phyloP scores from a whole-genome alignment of 257 asterid species.

The Petunia axillaris region DNA sequence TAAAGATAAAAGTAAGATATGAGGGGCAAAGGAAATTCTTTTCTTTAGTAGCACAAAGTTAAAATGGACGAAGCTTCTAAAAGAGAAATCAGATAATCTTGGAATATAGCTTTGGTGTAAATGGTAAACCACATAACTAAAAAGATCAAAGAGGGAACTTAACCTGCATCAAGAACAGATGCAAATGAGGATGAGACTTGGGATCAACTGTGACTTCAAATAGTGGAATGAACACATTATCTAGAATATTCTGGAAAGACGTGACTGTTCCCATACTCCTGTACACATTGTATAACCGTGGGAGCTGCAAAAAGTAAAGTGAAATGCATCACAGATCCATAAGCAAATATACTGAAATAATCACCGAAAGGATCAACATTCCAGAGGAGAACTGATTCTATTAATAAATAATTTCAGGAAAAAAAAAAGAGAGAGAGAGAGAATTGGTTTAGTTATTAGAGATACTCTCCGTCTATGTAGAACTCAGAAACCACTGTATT shows the following conservation, averaged over 20 bases:
- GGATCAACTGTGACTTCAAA: constrained; percentile 93
- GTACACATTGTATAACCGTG: constrained; percentile 87
- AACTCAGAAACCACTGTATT: neutral
- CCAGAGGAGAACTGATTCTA: neutral
- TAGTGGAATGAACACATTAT: constrained; percentile 88
- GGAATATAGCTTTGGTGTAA: constrained; percentile 12
- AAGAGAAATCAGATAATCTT: constrained; percentile 27
- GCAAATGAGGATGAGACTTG: constrained; percentile 89
- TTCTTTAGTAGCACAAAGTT: constrained; percentile 6
- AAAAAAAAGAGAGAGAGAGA: too few relatives aligned
- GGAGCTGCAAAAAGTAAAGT: constrained; percentile 71
- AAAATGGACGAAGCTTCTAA: constrained; percentile 21
- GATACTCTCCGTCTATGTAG: neutral
- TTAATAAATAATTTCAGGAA: neutral
- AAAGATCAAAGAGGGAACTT: constrained; percentile 21
- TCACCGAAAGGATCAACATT: neutral
- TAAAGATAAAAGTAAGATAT: neutral
- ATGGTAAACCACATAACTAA: constrained; percentile 4
- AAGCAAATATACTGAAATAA: neutral
- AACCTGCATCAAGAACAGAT: constrained; percentile 85
- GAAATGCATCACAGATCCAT: constrained; percentile 26
- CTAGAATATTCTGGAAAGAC: constrained; percentile 87
- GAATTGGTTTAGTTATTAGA: too few relatives aligned
- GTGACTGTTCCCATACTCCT: constrained; percentile 92
- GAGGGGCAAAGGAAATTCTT: constrained; percentile 6